Percentiles rank a stretch among this genome's conserved stretches.
Conservation (phyloP, 768 basidiomycete species). For the Termitomyces sp. region DNA sequence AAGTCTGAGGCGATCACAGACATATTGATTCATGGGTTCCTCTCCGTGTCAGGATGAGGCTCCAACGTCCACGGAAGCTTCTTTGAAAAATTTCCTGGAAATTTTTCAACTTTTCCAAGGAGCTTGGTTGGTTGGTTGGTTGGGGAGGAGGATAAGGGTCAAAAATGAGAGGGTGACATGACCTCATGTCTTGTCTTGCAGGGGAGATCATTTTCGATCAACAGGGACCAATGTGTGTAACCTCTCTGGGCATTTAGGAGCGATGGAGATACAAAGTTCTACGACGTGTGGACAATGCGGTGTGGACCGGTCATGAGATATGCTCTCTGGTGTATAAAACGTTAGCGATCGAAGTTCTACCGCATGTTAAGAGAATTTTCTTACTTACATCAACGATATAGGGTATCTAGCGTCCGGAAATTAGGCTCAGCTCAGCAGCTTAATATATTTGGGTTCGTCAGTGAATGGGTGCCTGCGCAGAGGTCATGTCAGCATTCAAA, state of each 20-base stretch:
- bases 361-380: not conserved
- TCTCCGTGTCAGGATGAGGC: not conserved
- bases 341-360: not conserved
- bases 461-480: not conserved
- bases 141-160: not conserved
- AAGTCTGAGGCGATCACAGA: conserved; percentile 8
- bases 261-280: too few species aligned
- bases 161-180: not conserved
- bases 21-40: not conserved
- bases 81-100: not conserved
- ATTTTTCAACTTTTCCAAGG: not conserved
- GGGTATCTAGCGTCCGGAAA: not conserved
- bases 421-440: not conserved
- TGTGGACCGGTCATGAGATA: not conserved
- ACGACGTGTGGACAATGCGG: not conserved
- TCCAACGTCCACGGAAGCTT: not conserved
- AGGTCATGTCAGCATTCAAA: not conserved
- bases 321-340: not conserved
- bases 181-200: conserved; percentile 2
- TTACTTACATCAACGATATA: not conserved
- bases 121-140: too few species aligned
- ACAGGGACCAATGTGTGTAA: not conserved
- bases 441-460: too few species aligned
- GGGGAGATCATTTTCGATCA: not conserved
- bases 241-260: too few species aligned